A percentile compares a stretch with the other conserved stretches of the same genome.
These are phyloP conservation scores for Vinca major DNA, from an alignment of 305 asterid genomes.

Conservation along the genomic window DNA sequence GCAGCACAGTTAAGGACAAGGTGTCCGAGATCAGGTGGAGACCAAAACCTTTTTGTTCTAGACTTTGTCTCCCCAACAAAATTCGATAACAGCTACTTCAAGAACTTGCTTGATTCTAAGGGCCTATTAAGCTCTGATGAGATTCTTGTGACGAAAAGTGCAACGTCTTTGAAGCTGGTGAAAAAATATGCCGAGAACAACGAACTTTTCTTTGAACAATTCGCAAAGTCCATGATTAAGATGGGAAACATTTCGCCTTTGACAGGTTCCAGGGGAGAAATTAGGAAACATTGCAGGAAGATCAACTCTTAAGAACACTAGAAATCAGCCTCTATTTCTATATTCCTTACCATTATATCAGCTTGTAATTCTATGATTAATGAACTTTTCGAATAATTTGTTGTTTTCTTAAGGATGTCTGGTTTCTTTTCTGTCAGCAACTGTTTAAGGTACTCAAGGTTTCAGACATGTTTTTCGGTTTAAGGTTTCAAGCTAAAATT, in stretches of 20 bases:
- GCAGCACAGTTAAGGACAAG: slow-evolving; percentile 46
- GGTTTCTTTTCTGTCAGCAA: not conserved
- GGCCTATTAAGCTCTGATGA: slow-evolving; percentile 80
- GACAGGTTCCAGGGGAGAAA: slow-evolving; percentile 66
- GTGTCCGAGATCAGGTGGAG: slow-evolving; percentile 84
- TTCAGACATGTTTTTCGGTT: not conserved
- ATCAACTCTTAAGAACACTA: slow-evolving; percentile 19
- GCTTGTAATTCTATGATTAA: slow-evolving; percentile 4
- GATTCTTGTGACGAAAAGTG: slow-evolving; percentile 57
- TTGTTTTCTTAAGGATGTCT: not conserved
- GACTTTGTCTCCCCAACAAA: slow-evolving; percentile 49
- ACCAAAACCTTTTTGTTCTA: slow-evolving; percentile 53
- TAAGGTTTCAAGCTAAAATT: not conserved
- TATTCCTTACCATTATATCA: not conserved
- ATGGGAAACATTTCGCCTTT: slow-evolving; percentile 77
- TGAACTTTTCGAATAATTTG: not conserved
- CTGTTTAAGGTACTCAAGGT: not conserved
- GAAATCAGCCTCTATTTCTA: not conserved
- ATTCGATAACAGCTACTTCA: slow-evolving; percentile 78
- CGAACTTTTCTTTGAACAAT: slow-evolving; percentile 57
- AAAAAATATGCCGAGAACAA: slow-evolving; percentile 53
- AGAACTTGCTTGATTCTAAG: slow-evolving; percentile 55
- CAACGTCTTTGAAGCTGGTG: slow-evolving; percentile 45
- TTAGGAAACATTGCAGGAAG: slow-evolving; percentile 67
- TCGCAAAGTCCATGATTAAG: slow-evolving; percentile 69